Conservation (phyloP, 805 yeast genomes). For the Saturnispora quitensis region DNA sequence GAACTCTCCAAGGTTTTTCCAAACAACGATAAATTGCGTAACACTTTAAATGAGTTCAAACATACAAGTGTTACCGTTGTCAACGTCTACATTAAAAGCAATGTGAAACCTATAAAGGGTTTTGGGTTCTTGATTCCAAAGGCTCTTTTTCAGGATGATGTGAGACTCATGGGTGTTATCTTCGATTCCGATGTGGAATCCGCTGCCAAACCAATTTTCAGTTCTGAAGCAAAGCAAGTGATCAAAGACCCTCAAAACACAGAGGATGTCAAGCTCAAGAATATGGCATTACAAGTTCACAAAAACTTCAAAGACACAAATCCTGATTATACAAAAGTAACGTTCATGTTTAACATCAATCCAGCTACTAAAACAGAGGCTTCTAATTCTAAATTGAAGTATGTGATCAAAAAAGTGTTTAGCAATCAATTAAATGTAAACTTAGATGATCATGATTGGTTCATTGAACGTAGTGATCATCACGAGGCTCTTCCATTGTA, state of each 20-base stretch:
- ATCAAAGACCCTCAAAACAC: constrained; percentile 4
- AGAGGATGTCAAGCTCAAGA: constrained; percentile 8
- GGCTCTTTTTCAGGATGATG: constrained; percentile 28
- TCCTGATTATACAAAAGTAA: constrained; percentile 54
- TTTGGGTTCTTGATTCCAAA: constrained; percentile 87
- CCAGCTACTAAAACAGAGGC: constrained; percentile 15
- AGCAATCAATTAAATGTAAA: constrained; percentile 15
- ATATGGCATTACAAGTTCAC: constrained; percentile 14
- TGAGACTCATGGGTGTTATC: constrained; percentile 71
- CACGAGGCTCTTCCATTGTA: constrained; percentile 3
- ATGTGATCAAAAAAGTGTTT: constrained; percentile 19
- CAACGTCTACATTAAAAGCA: constrained; percentile 47
- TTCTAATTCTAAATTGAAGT: constrained; percentile 16
- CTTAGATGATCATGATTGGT: constrained; percentile 10
- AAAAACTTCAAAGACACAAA: constrained; percentile 14
- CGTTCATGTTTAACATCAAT: constrained; percentile 71
- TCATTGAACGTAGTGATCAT: not conserved
- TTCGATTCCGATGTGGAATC: constrained; percentile 82
- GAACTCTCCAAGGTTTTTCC: constrained; percentile 29
- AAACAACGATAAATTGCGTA: constrained; percentile 8
- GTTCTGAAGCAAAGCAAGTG: constrained; percentile 13
- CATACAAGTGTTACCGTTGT: constrained; percentile 51
- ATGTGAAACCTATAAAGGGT: constrained; percentile 41
- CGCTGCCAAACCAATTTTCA: constrained; percentile 28
- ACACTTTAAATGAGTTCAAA: constrained; percentile 20